Percentiles rank a stretch among this genome's conserved stretches.
Conservation (phyloP, 306 rosid species). For the Lupinus albus region DNA sequence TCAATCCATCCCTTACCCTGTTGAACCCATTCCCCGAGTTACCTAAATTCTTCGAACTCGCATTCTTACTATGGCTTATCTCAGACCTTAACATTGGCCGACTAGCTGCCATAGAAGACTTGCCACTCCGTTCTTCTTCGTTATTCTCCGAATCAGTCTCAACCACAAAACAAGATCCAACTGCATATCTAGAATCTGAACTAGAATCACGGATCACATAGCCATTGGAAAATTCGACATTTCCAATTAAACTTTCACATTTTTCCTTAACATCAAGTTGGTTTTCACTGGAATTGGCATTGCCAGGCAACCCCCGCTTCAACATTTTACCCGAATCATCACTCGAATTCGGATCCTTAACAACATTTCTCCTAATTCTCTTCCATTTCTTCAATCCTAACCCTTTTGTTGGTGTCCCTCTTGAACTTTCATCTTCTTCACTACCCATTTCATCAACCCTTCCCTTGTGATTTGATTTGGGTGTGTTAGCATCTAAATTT, state of each 20-base stretch:
- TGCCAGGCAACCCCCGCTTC: conserved; percentile 69
- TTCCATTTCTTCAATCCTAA: conserved; percentile 50
- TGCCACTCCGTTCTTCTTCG: conserved; percentile 88
- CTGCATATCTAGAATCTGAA: conserved; percentile 67
- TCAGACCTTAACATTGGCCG: conserved; percentile 65
- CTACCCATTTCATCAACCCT: conserved; percentile 36
- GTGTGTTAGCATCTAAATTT: conserved; percentile 34
- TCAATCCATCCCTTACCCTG: conserved; percentile 63
- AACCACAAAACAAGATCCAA: conserved; percentile 64
- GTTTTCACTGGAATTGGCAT: conserved; percentile 48
- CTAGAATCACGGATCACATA: conserved; percentile 53
- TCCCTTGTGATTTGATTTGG: conserved; percentile 33
- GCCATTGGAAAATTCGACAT: conserved; percentile 51
- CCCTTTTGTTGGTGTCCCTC: conserved; percentile 39
- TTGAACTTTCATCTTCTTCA: conserved; percentile 40
- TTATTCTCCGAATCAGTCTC: conserved; percentile 85
- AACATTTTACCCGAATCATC: conserved; percentile 56
- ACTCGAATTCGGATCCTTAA: conserved; percentile 50
- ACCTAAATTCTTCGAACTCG: conserved; percentile 47
- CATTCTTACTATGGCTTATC: conserved; percentile 52
- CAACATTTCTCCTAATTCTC: conserved; percentile 47
- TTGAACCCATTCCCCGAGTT: conserved; percentile 52
- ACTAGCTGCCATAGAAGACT: conserved; percentile 86
- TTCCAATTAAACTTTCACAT: conserved; percentile 54
- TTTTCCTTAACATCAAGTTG: conserved; percentile 53